Percentiles rank a stretch among this genome's conserved stretches.
phyloP scores from a whole-genome alignment of 2,329 filamentous ascomycete genomes.

The Diaporthe citriasiana region DNA sequence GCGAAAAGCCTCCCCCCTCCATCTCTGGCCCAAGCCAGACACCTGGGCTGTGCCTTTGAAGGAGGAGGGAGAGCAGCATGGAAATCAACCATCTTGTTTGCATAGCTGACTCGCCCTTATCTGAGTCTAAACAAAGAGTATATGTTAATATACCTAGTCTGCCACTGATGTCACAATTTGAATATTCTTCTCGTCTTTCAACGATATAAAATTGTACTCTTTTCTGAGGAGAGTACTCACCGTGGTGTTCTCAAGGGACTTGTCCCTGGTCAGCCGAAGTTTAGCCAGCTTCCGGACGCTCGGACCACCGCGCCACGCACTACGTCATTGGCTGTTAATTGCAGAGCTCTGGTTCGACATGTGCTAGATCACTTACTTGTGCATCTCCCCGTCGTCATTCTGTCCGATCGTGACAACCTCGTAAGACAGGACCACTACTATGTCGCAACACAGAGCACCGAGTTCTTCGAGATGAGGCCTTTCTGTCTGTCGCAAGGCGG shows the following conservation, averaged over 20 bases:
- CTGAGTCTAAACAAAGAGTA: background rate
- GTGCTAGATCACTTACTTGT: background rate
- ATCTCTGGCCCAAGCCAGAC: background rate
- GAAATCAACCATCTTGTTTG: constrained; percentile 1
- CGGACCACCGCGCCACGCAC: constrained; percentile 10
- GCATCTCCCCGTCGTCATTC: background rate
- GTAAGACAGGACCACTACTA: constrained; percentile 10
- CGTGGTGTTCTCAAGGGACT: background rate
- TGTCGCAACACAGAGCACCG: constrained; percentile 23
- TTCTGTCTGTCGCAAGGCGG: constrained; percentile 35
- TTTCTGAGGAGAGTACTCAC: background rate
- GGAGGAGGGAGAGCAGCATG: constrained; percentile 12
- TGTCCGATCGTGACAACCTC: background rate
- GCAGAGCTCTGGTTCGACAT: constrained; percentile 13
- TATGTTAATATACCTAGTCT: background rate
- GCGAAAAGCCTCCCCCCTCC: background rate
- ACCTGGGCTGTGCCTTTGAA: background rate
- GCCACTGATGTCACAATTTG: accelerated
- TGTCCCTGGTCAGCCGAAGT: constrained; percentile 23
- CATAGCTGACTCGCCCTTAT: background rate
- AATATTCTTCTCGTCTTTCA: background rate
- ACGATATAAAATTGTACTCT: background rate
- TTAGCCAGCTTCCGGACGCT: constrained; percentile 32
- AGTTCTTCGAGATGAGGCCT: constrained; percentile 38
- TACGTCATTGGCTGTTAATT: constrained; percentile 38